phyloP scores from a whole-genome alignment of 169 alveolate species.

The Eimeria brunetti region DNA sequence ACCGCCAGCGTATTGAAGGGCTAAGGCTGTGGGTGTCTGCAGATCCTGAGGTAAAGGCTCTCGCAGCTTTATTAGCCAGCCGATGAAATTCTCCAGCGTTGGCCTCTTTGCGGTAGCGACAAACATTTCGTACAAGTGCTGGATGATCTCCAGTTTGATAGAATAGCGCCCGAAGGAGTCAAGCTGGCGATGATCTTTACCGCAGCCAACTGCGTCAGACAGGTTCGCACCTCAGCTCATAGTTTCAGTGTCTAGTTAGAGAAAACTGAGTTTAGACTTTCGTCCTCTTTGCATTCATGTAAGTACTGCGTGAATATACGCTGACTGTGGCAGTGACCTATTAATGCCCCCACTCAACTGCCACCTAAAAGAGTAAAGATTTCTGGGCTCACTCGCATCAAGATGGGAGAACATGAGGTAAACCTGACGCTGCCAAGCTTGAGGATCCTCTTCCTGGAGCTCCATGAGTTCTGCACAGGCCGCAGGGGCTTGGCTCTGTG shows the following conservation, averaged over 20 bases:
- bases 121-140: conserved; percentile 42
- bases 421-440: conserved; percentile 70
- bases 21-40: conserved; percentile 65
- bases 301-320: neutral
- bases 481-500: conserved; percentile 30
- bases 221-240: neutral
- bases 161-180: conserved; percentile 57
- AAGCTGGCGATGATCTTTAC: conserved; percentile 23
- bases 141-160: conserved; percentile 51
- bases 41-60: conserved; percentile 48
- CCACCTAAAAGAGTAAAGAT: neutral
- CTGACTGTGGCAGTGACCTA: neutral
- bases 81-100: conserved; percentile 2
- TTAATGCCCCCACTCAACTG: neutral
- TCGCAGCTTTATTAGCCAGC: conserved; percentile 49
- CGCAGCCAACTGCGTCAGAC: conserved; percentile 57
- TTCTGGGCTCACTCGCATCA: conserved; percentile 36
- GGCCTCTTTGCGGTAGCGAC: conserved; percentile 9
- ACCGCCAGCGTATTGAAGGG: conserved; percentile 43
- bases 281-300: neutral
- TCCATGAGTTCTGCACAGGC: conserved; percentile 26
- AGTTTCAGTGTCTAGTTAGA: neutral
- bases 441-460: conserved; percentile 32
- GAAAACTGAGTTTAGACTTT: neutral
- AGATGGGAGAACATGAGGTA: conserved; percentile 44